Evolutionary conservation across 1,139 yeast genomes (phyloP), one percentile per base, ranked within the genome.

Genomic region (Yamadazyma atlantica): DNA sequence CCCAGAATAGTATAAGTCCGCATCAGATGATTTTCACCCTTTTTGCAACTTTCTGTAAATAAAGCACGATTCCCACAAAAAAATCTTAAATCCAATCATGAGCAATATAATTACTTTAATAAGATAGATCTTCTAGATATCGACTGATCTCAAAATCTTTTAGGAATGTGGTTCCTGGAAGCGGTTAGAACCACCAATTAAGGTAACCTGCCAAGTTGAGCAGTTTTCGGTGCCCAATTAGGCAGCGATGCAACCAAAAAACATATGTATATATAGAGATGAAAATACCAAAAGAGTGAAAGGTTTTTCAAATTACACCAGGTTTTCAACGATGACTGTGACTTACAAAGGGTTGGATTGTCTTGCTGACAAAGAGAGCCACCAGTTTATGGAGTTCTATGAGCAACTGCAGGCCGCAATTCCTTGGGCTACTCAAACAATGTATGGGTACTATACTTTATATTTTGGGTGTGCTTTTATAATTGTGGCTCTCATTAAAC

Each of bases 311-410:
- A n/a, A n/a, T n/a, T n/a, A n/a, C 16, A 29, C 6, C 21, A 5
- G 6, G 9, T 11, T 14, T 6, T 26, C 6, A 10, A 34, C 19
- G 5, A 48, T 46, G 51, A 33, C 48, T 4, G 65, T 56, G 1
- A 39, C 42, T 10, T 64, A 48, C 49, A 49, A 71, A 15, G 80
- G 77, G 1, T 54, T 73, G 44, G 75, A 76, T 57, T 77, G 82
- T 52, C 36, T 74, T 4, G 59, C 59, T 4, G 80, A 75, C 46
- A 40, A 36, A 39, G 59, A 47, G 18, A 44, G 60, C 3, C 57
- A 51, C 3, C 55, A 46, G 29, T 75, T 62, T 41, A 47, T 40
- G 43, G 46, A 37, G 14, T 59, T 58, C 14, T 26, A 42, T 2
- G 42, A 17, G 9, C 44, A 43, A 23, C 74, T 76, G 46, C 80